Evolutionary conservation across 106 monocot genomes (phyloP), one percentile per base, ranked within the genome.

Genomic region (Acorus gramineus): DNA sequence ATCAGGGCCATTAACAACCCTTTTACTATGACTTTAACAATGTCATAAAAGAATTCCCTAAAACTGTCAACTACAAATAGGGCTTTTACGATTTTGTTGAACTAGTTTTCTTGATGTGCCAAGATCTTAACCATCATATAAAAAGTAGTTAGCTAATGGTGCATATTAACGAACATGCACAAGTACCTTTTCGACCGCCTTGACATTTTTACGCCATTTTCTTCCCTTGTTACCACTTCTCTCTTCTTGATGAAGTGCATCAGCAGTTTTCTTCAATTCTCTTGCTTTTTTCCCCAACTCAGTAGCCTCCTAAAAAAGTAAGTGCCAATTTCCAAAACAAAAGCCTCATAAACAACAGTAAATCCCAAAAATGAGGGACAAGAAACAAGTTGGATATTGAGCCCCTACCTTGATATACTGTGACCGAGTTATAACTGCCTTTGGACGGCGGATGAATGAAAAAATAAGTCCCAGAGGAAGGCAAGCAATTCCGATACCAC

Each of bases 191-290:
- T 84, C 98, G 70, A 92, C 73, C 73, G 83, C 70, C 73, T 98
- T 98, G 6, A 91, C 98, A 80, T 98, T 92, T 74, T 98, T 98
- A 52, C 98, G 91, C 88, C 88, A 92, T 79, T 85, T 92, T 62
- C 85, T 79, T 28, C 91, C 98, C 54, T 98, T 98, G 43, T 67
- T 62, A 44, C 98, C 98, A 74, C 69, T 81, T 76, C 76, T 77
- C 77, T 98, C 98, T 70, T 98, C 98, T 56, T 89, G 85, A 62
- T 67, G 92, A 64, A 98, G 88, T 46, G 81, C 74, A 61, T 92
- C 98, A 60, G 88, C 77, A 57, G 98, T 81, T 61, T 98, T 89
- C 74, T 92, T 98, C 59, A 98, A 48, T 52, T 98, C 98, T 74
- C 64, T 88, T 66, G 98, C 98, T 74, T 86, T 98, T 65, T 98